These are phyloP conservation scores for Plasmodium billcollinsi DNA, from an alignment of 169 alveolate genomes.

Conservation along the genomic window DNA sequence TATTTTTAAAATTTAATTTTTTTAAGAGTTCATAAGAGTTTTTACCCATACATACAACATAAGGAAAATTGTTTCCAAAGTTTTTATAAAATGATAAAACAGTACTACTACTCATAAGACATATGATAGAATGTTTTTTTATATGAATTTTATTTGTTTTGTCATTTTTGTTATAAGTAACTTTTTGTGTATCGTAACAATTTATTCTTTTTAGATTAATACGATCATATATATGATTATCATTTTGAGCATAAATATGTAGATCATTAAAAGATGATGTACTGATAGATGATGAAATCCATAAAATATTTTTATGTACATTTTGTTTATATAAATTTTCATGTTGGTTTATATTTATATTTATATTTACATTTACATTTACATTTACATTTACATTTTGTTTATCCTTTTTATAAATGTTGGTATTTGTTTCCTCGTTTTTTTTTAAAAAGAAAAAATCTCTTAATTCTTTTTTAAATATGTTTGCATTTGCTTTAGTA, in stretches of 20 bases:
- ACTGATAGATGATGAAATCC: slow-evolving; percentile 62
- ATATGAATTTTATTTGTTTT: slow-evolving; percentile 13
- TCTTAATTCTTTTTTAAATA: slow-evolving; percentile 26
- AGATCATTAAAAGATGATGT: slow-evolving; percentile 6
- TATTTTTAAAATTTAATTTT: slow-evolving; percentile 45
- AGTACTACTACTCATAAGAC: slow-evolving; percentile 66
- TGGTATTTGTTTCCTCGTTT: neutral
- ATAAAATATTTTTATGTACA: neutral
- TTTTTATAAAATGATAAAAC: slow-evolving; percentile 41
- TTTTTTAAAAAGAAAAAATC: neutral
- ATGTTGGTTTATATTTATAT: too few relatives aligned
- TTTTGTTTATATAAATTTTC: too few relatives aligned
- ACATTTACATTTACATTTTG: too few relatives aligned
- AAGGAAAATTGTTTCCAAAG: slow-evolving; percentile 38
- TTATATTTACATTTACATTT: too few relatives aligned
- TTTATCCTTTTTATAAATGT: neutral
- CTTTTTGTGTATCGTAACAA: slow-evolving; percentile 53
- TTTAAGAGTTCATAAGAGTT: slow-evolving; percentile 36
- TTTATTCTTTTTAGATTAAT: slow-evolving; percentile 7
- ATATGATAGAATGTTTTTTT: slow-evolving; percentile 22
- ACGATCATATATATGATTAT: neutral
- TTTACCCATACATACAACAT: slow-evolving; percentile 56
- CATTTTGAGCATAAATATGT: neutral
- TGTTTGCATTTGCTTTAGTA: slow-evolving; percentile 31
- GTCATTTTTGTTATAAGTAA: neutral